A percentile compares a stretch with the other conserved stretches of the same genome.
These are phyloP conservation scores for Raddia guianensis DNA, from an alignment of 176 grass and related monocot genomes.

Conservation along the genomic window DNA sequence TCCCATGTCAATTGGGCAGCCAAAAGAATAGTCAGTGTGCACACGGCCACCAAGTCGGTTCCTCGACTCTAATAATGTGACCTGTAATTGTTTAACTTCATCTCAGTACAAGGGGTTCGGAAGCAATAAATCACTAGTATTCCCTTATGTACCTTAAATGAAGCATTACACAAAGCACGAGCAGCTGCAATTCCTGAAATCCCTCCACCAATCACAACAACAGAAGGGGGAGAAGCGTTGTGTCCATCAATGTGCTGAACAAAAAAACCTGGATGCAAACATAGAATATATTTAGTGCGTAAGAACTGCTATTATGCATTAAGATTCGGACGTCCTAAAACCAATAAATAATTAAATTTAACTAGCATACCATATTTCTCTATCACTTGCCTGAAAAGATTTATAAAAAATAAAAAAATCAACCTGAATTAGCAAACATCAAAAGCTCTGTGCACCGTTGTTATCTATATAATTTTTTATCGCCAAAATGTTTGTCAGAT, in stretches of 20 bases:
- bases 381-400: background rate
- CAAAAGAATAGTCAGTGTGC: conserved; percentile 97
- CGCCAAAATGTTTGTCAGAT: background rate
- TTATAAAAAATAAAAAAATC: background rate
- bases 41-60: conserved; percentile 84
- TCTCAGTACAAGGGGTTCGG: conserved; percentile 16
- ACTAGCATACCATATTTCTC: background rate
- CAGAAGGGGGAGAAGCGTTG: conserved; percentile 70
- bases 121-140: conserved; percentile 21
- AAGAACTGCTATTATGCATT: background rate
- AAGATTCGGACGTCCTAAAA: background rate
- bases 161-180: conserved; percentile 78
- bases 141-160: conserved; percentile 66
- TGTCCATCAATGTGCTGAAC: conserved; percentile 76
- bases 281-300: background rate
- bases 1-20: conserved; percentile 97
- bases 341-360: background rate
- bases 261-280: conserved; percentile 56
- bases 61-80: conserved; percentile 84
- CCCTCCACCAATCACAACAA: conserved; percentile 93
- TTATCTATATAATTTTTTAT: background rate
- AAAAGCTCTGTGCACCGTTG: background rate
- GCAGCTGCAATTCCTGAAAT: conserved; percentile 97
- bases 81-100: conserved; percentile 51
- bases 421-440: background rate